phyloP scores from a whole-genome alignment of 1,284 basidiomycete genomes.

The Ustilago xerochloae region DNA sequence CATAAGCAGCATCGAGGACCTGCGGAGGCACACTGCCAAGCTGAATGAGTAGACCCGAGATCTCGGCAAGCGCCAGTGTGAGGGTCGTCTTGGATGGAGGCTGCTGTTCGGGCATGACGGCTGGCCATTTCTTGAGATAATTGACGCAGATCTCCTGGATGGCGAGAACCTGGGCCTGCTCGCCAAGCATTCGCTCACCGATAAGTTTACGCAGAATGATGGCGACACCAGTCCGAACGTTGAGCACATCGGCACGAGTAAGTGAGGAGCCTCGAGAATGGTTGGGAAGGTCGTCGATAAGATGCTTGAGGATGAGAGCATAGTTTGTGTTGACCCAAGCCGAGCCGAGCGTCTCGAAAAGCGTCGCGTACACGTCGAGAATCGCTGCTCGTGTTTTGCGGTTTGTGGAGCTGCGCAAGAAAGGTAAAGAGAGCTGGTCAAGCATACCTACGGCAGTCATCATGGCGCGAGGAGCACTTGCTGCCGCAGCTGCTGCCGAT shows the following conservation, averaged over 20 bases:
- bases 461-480: constrained; percentile 78
- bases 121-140: constrained; percentile 90
- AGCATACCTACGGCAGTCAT: constrained; percentile 85
- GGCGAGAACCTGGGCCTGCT: constrained; percentile 89
- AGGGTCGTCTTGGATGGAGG: constrained; percentile 80
- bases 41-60: constrained; percentile 85
- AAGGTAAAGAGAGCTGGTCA: constrained; percentile 78
- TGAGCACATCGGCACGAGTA: constrained; percentile 74
- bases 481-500: constrained; percentile 69
- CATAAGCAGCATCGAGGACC: constrained; percentile 87
- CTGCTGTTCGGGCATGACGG: constrained; percentile 85
- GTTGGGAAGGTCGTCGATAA: constrained; percentile 76
- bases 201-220: constrained; percentile 86
- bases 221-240: constrained; percentile 79
- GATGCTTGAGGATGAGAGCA: constrained; percentile 79
- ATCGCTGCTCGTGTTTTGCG: constrained; percentile 83
- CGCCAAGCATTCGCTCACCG: constrained; percentile 83
- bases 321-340: constrained; percentile 87
- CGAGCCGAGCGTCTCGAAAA: constrained; percentile 81
- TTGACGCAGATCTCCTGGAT: constrained; percentile 84
- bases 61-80: constrained; percentile 82
- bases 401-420: constrained; percentile 77
- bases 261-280: constrained; percentile 47
- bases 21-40: constrained; percentile 90
- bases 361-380: constrained; percentile 86